Conservation (phyloP, 495 filamentous ascomycete genomes). For the Aspergillus biplanus region DNA sequence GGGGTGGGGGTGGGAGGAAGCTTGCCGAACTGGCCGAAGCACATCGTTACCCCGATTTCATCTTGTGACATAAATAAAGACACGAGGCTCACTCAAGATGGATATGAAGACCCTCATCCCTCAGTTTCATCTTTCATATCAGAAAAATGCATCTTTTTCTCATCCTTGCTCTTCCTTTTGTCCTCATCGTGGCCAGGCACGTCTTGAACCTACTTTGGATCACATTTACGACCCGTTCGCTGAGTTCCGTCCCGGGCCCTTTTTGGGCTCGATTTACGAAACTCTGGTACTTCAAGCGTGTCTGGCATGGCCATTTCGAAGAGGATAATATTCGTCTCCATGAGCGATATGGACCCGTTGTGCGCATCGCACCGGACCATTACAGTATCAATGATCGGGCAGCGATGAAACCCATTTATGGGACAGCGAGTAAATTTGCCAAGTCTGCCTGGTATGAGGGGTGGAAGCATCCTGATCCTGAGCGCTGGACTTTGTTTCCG, state of each 20-base stretch:
- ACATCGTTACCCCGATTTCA: neutral
- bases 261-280: conserved; percentile 56
- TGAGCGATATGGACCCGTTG: conserved; percentile 40
- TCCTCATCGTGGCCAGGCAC: conserved; percentile 18
- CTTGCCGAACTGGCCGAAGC: neutral
- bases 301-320: conserved; percentile 49
- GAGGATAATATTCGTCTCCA: conserved; percentile 52
- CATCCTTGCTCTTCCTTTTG: conserved; percentile 10
- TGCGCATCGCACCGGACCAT: conserved; percentile 53
- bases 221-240: conserved; percentile 30
- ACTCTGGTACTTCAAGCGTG: conserved; percentile 56
- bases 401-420: conserved; percentile 51
- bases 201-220: conserved; percentile 22
- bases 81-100: neutral
- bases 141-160: conserved; percentile 23
- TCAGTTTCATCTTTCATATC: neutral
- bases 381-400: conserved; percentile 52
- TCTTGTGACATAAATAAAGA: neutral
- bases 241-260: conserved; percentile 56
- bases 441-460: conserved; percentile 46
- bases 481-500: conserved; percentile 45
- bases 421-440: conserved; percentile 40
- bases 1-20: conserved; percentile 30
- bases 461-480: conserved; percentile 41
- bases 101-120: neutral